Evolutionary conservation across 2,329 filamentous ascomycete genomes (phyloP).

Genomic region (Esteya vermicola): DNA sequence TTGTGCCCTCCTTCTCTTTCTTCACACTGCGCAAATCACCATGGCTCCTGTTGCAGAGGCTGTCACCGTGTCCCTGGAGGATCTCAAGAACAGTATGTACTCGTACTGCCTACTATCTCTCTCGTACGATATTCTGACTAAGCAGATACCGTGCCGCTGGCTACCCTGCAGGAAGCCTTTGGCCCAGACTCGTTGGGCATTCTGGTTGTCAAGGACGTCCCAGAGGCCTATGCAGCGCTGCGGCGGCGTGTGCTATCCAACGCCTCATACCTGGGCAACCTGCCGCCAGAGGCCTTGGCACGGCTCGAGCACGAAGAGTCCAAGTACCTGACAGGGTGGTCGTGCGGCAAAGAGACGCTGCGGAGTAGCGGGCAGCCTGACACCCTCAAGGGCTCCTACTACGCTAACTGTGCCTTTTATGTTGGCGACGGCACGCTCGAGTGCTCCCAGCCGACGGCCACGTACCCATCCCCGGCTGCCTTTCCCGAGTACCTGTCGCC

Average conservation of each 20-base stretch:
- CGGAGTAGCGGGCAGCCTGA: constrained; percentile 66
- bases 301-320: constrained; percentile 44
- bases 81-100: constrained; percentile 8
- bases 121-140: no score
- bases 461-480: constrained; percentile 42
- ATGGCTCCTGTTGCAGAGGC: constrained; percentile 10
- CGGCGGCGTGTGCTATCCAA: constrained; percentile 68
- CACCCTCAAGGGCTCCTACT: constrained; percentile 71
- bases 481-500: constrained; percentile 82
- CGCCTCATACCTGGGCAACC: constrained; percentile 75
- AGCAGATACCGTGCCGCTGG: constrained; percentile 51
- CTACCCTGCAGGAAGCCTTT: constrained; percentile 64
- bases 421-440: constrained; percentile 48
- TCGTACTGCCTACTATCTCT: constrained; percentile 3
- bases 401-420: constrained; percentile 72
- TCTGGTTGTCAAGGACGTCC: constrained; percentile 80
- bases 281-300: constrained; percentile 54
- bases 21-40: not conserved
- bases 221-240: constrained; percentile 54
- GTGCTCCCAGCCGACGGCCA: constrained; percentile 43
- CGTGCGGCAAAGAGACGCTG: constrained; percentile 67
- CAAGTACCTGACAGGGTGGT: constrained; percentile 62
- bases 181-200: constrained; percentile 85
- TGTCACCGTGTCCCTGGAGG: constrained; percentile 10
- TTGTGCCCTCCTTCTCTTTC: no score